Conservation (phyloP, 139 green algal species). For the Spirogloea muscicola region DNA sequence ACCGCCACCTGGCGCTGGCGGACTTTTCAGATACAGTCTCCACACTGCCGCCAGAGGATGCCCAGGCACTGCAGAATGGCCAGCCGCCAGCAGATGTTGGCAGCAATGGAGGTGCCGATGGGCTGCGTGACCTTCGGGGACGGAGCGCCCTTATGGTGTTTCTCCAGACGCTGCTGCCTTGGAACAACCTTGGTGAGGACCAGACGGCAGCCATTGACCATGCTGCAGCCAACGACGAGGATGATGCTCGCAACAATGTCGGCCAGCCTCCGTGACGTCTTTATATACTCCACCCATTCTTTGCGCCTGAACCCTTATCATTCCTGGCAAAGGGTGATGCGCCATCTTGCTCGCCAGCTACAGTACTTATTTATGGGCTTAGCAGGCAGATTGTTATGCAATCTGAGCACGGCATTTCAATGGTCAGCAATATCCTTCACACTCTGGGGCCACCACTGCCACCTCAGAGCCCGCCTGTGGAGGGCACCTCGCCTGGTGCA, state of each 20-base stretch:
- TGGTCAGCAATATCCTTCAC: no score
- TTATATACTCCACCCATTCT: no score
- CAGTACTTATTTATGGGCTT: neutral
- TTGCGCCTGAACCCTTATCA: no score
- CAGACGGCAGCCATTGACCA: no score
- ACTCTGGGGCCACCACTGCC: neutral
- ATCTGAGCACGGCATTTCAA: no score
- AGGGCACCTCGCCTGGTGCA: slow-evolving; percentile 8
- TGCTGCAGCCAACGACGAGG: no score
- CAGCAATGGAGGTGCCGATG: neutral
- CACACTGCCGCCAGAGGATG: slow-evolving; percentile 55
- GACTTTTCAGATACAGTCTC: slow-evolving; percentile 76
- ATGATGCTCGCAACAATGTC: no score
- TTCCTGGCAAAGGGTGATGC: neutral
- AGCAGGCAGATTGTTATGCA: neutral
- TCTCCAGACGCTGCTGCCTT: slow-evolving; percentile 18
- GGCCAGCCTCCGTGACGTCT: no score
- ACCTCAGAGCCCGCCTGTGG: neutral
- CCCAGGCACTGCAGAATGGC: slow-evolving; percentile 1
- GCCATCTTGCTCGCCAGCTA: neutral
- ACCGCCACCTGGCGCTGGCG: slow-evolving; percentile 65
- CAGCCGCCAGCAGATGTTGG: neutral
- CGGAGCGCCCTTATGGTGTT: slow-evolving; percentile 21
- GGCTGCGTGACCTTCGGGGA: no score
- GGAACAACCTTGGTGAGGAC: slow-evolving; percentile 21